Percentiles rank a stretch among this genome's conserved stretches.
phyloP scores from a whole-genome alignment of 768 basidiomycete species.

The Collybia sordida region DNA sequence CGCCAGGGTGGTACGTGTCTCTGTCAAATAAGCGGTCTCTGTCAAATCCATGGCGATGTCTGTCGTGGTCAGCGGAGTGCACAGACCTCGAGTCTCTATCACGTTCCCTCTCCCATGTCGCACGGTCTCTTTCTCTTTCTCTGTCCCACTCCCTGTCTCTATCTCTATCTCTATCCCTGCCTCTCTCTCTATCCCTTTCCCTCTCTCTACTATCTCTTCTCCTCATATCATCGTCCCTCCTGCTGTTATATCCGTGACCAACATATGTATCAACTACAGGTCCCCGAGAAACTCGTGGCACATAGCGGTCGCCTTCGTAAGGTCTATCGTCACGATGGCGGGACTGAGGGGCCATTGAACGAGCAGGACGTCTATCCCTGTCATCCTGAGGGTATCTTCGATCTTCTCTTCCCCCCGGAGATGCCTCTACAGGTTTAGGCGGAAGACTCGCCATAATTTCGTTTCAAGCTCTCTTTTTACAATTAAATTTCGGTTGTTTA shows the following conservation, averaged over 20 bases:
- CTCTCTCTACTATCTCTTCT: constrained; percentile 21
- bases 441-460: constrained; percentile 40
- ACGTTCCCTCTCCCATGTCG: constrained; percentile 13
- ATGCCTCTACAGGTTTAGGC: constrained; percentile 33
- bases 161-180: too few species aligned
- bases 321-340: constrained; percentile 14
- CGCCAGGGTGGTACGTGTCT: constrained; percentile 15
- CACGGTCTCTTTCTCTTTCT: constrained; percentile 16
- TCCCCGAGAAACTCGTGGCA: constrained; percentile 12
- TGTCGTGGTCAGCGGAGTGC: constrained; percentile 14
- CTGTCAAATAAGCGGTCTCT: constrained; percentile 17
- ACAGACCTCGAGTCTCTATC: constrained; percentile 11
- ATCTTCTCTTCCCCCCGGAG: constrained; percentile 20
- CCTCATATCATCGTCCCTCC: constrained; percentile 23
- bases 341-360: constrained; percentile 18
- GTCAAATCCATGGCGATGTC: constrained; percentile 18
- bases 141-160: constrained; percentile 1
- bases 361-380: constrained; percentile 25
- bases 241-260: constrained; percentile 22
- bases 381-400: constrained; percentile 20
- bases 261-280: constrained; percentile 30
- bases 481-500: neutral
- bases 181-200: constrained; percentile 9
- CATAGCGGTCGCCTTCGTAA: constrained; percentile 16
- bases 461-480: neutral